Percentiles rank a stretch among this genome's conserved stretches.
Conservation (phyloP, 306 rosid genomes). For the Dalbergia oliveri region DNA sequence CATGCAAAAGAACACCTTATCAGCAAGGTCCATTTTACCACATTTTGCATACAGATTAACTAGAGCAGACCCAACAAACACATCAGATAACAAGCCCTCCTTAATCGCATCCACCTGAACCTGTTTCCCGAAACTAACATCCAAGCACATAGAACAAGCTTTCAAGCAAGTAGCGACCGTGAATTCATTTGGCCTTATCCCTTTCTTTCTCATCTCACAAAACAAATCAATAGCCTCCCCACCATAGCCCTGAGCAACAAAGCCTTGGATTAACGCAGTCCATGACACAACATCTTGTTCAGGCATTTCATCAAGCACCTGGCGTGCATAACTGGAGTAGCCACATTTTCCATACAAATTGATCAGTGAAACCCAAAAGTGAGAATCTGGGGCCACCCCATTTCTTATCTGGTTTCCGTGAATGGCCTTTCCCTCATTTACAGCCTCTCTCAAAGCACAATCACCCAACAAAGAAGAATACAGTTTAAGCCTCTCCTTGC, state of each 20-base stretch:
- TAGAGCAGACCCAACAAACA: slow-evolving; percentile 52
- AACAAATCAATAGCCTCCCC: slow-evolving; percentile 45
- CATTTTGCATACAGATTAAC: slow-evolving; percentile 55
- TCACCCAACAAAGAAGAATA: slow-evolving; percentile 47
- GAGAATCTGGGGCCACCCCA: slow-evolving; percentile 46
- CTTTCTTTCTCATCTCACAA: slow-evolving; percentile 48
- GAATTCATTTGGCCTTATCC: slow-evolving; percentile 50
- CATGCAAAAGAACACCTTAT: slow-evolving; percentile 47
- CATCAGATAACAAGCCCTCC: slow-evolving; percentile 37
- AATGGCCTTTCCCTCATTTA: slow-evolving; percentile 52
- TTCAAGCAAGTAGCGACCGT: slow-evolving; percentile 48
- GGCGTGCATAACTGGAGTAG: slow-evolving; percentile 26
- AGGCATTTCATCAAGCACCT: slow-evolving; percentile 48
- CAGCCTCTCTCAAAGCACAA: slow-evolving; percentile 44
- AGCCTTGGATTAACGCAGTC: slow-evolving; percentile 51
- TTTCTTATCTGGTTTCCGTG: slow-evolving; percentile 46
- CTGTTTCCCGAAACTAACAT: slow-evolving; percentile 49
- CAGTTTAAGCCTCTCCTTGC: slow-evolving; percentile 42
- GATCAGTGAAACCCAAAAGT: slow-evolving; percentile 47
- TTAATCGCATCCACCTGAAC: slow-evolving; percentile 48
- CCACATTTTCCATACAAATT: slow-evolving; percentile 47
- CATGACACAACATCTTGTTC: slow-evolving; percentile 54
- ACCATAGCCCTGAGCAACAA: slow-evolving; percentile 46
- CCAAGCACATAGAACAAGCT: slow-evolving; percentile 49
- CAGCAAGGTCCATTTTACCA: slow-evolving; percentile 48